A percentile compares a stretch with the other conserved stretches of the same genome.
Conservation (phyloP, 345 rosid species). For the Euphorbia pulcherrima region DNA sequence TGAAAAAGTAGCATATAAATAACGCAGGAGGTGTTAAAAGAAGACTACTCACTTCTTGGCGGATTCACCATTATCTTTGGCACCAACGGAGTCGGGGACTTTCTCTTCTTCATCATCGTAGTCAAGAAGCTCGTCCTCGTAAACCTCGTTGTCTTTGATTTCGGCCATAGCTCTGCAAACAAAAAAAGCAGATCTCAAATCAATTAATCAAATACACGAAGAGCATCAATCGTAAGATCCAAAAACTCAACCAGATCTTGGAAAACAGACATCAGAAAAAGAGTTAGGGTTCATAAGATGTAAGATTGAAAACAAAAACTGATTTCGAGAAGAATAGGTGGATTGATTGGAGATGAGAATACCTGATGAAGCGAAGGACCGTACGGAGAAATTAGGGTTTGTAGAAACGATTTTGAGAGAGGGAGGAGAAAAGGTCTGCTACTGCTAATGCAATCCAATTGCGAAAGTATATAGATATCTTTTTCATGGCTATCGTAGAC, state of each 20-base stretch:
- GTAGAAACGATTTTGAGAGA: conserved; percentile 11
- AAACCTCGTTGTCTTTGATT: conserved; percentile 88
- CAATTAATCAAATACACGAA: conserved; percentile 3
- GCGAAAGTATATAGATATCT: not conserved
- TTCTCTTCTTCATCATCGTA: conserved; percentile 96
- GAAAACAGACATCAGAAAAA: not conserved
- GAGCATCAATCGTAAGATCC: conserved; percentile 8
- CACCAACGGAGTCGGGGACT: conserved; percentile 57
- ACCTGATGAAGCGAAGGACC: conserved; percentile 26
- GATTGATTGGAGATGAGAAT: not conserved
- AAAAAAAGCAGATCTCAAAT: conserved; percentile 8
- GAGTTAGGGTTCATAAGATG: not conserved
- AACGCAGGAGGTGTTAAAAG: not conserved
- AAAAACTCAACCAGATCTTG: not conserved
- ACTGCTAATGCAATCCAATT: not conserved
- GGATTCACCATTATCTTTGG: conserved; percentile 80
- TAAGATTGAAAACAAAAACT: not conserved
- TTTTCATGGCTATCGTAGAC: too few species aligned
- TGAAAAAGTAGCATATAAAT: not conserved
- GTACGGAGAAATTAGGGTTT: conserved; percentile 42
- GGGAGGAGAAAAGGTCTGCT: not conserved
- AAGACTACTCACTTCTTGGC: conserved; percentile 64
- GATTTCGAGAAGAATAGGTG: not conserved
- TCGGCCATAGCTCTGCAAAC: conserved; percentile 60
- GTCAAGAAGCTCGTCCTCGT: conserved; percentile 98